Evolutionary conservation across 2,329 filamentous ascomycete species (phyloP).

Genomic region (Aspergillus sp.): DNA sequence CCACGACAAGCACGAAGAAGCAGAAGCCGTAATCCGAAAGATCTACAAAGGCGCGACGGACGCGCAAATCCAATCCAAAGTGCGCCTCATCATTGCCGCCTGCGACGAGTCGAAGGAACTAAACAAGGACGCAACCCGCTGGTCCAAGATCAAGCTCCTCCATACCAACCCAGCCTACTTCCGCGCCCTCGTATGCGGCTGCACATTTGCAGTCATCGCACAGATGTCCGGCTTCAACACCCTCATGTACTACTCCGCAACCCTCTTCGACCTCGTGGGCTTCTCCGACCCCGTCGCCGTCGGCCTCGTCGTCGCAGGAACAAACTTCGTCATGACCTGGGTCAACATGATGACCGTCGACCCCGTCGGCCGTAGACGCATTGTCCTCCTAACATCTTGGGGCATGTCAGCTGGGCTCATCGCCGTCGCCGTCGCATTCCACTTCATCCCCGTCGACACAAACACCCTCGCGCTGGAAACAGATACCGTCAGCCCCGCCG

Average conservation of each 20-base stretch:
- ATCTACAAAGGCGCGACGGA: slow-evolving; percentile 33
- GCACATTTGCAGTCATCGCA: slow-evolving; percentile 52
- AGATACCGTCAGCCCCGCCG: slow-evolving; percentile 32
- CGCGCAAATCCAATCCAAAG: slow-evolving; percentile 44
- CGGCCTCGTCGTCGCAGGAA: slow-evolving; percentile 31
- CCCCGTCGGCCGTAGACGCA: slow-evolving; percentile 45
- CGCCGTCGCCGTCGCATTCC: slow-evolving; percentile 47
- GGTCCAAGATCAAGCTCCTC: slow-evolving; percentile 49
- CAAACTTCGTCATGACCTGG: slow-evolving; percentile 50
- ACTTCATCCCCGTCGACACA: slow-evolving; percentile 49
- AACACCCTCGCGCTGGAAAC: slow-evolving; percentile 21
- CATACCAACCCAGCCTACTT: slow-evolving; percentile 37
- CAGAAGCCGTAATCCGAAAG: slow-evolving; percentile 34
- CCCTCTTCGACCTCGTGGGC: slow-evolving; percentile 48
- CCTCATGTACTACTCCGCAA: slow-evolving; percentile 48
- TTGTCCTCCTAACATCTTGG: slow-evolving; percentile 46
- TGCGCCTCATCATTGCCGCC: slow-evolving; percentile 29
- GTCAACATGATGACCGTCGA: slow-evolving; percentile 51
- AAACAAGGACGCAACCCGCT: slow-evolving; percentile 40
- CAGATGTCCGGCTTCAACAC: slow-evolving; percentile 50
- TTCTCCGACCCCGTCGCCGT: slow-evolving; percentile 53
- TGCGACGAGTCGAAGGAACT: too few species aligned
- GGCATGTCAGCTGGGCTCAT: slow-evolving; percentile 48
- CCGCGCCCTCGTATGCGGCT: slow-evolving; percentile 48
- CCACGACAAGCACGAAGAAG: slow-evolving; percentile 18